Evolutionary conservation across 1,284 basidiomycete genomes (phyloP).

Genomic region (Trametes polyzona): DNA sequence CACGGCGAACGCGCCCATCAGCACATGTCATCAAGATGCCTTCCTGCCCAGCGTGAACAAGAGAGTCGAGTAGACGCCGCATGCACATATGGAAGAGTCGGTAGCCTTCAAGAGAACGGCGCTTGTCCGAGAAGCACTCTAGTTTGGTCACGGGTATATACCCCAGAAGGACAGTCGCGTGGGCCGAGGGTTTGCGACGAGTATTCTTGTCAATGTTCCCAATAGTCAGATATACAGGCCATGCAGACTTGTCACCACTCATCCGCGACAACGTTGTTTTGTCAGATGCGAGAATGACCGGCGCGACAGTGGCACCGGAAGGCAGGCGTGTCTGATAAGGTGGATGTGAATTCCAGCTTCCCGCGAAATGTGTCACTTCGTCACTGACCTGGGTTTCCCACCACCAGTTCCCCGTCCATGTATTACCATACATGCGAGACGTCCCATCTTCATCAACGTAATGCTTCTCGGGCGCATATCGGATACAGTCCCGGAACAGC

Average conservation of each 20-base stretch:
- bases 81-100: slow-evolving; percentile 30
- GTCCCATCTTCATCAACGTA: slow-evolving; percentile 32
- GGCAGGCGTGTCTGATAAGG: not conserved
- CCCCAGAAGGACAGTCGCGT: slow-evolving; percentile 40
- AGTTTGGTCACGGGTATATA: slow-evolving; percentile 47
- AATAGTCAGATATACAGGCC: slow-evolving; percentile 43
- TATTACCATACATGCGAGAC: slow-evolving; percentile 38
- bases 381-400: slow-evolving; percentile 39
- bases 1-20: slow-evolving; percentile 37
- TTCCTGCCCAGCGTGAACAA: slow-evolving; percentile 37
- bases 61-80: slow-evolving; percentile 33
- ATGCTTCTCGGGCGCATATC: slow-evolving; percentile 38
- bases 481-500: slow-evolving; percentile 31
- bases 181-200: slow-evolving; percentile 32
- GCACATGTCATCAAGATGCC: slow-evolving; percentile 42
- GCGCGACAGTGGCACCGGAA: slow-evolving; percentile 14
- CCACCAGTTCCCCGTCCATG: slow-evolving; percentile 49
- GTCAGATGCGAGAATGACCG: slow-evolving; percentile 43
- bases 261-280: slow-evolving; percentile 43
- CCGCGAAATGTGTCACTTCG: not conserved
- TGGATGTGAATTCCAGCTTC: no score
- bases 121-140: slow-evolving; percentile 33
- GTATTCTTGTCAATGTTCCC: slow-evolving; percentile 41
- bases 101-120: slow-evolving; percentile 12
- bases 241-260: slow-evolving; percentile 40